A percentile compares a stretch with the other conserved stretches of the same genome.
Conservation (phyloP, 305 asterid genomes). For the Ilex paraguariensis region DNA sequence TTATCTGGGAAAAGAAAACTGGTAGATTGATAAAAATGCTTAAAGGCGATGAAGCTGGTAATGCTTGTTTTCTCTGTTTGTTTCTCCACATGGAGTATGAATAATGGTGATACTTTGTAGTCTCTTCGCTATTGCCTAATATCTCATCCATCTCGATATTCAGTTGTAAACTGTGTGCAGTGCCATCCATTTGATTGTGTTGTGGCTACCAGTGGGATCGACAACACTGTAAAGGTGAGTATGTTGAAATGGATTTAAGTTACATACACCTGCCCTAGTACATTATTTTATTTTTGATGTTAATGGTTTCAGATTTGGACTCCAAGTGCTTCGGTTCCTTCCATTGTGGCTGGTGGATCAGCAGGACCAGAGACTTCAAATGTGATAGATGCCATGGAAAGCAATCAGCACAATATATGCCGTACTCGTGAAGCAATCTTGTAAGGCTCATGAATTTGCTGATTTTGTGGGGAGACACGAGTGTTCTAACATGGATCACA, state of each 20-base stretch:
- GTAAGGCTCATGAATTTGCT: slow-evolving; percentile 38
- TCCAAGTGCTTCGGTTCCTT: slow-evolving; percentile 75
- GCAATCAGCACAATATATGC: slow-evolving; percentile 68
- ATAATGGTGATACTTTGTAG: background rate
- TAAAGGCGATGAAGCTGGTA: slow-evolving; percentile 92
- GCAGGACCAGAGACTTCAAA: slow-evolving; percentile 72
- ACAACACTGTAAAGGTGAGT: slow-evolving; percentile 87
- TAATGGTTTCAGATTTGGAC: slow-evolving; percentile 74
- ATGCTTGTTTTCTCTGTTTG: slow-evolving; percentile 7
- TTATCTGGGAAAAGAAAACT: slow-evolving; percentile 91
- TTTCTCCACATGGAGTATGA: background rate
- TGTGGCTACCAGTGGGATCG: slow-evolving; percentile 97
- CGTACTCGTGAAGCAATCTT: slow-evolving; percentile 62
- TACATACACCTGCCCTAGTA: slow-evolving; percentile 6
- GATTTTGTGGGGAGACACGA: background rate
- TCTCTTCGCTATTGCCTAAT: slow-evolving; percentile 7
- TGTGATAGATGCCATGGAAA: slow-evolving; percentile 74
- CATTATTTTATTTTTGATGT: slow-evolving; percentile 7
- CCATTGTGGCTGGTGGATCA: slow-evolving; percentile 68
- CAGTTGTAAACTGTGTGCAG: slow-evolving; percentile 98
- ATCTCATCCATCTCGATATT: slow-evolving; percentile 11
- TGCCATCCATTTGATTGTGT: slow-evolving; percentile 84
- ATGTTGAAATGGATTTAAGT: slow-evolving; percentile 8
- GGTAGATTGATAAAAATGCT: slow-evolving; percentile 88
- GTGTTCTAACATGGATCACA: background rate